Conservation (phyloP, 495 filamentous ascomycete genomes). For the Neurospora sp. region DNA sequence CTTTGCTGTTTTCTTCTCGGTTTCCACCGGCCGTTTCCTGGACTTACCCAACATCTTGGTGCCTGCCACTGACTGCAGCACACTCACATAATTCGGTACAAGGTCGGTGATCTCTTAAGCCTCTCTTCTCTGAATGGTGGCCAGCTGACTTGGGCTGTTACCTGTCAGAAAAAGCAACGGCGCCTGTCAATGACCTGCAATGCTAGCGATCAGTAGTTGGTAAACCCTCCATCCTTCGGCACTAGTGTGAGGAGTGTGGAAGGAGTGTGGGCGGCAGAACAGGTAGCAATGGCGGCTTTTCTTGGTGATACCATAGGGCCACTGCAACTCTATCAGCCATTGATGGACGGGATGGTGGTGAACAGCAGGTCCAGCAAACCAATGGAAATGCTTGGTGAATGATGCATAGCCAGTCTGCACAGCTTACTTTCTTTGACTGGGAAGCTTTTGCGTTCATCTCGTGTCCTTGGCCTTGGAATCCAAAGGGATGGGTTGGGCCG, state of each 20-base stretch:
- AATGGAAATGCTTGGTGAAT: not conserved
- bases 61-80: not conserved
- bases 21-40: not conserved
- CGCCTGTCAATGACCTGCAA: not conserved
- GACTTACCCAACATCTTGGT: not conserved
- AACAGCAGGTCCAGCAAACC: not conserved
- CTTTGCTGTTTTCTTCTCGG: not conserved
- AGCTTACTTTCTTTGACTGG: not conserved
- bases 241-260: not conserved
- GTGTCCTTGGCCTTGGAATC: too few species aligned
- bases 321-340: not conserved
- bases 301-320: not conserved
- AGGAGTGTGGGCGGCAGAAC: not conserved
- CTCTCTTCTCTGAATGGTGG: not conserved
- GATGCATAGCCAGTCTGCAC: not conserved
- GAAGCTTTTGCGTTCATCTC: not conserved
- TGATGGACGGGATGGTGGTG: not conserved
- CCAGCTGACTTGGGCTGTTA: not conserved
- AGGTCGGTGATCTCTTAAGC: not conserved
- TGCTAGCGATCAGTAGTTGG: not conserved
- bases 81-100: not conserved
- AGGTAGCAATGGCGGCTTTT: not conserved
- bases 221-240: not conserved
- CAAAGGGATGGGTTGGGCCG: not conserved
- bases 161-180: not conserved